Evolutionary conservation across 1,284 basidiomycete species (phyloP).

Genomic region (Sutorius eximius): DNA sequence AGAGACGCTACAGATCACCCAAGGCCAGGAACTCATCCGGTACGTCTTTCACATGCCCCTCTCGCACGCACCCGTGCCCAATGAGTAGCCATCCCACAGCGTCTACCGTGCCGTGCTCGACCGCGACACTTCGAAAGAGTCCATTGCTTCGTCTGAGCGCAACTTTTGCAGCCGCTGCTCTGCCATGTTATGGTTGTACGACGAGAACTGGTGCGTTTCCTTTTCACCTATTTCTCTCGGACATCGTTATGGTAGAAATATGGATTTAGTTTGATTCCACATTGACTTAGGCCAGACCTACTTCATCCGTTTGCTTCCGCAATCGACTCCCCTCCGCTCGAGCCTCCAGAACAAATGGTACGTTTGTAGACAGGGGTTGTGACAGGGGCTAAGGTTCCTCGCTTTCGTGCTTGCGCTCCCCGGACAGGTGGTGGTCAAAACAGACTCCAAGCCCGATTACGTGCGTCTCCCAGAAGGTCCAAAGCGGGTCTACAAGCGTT

Average conservation of each 20-base stretch:
- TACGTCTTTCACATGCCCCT: conserved; percentile 19
- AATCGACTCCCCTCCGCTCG: conserved; percentile 53
- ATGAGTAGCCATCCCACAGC: conserved; percentile 30
- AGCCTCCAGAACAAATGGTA: conserved; percentile 50
- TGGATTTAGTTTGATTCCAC: background rate
- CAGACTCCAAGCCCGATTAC: conserved; percentile 53
- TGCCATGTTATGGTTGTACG: conserved; percentile 61
- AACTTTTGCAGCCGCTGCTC: conserved; percentile 61
- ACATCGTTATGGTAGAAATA: no score
- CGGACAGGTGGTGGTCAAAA: conserved; percentile 45
- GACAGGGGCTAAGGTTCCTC: background rate
- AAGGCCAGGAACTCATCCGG: conserved; percentile 55
- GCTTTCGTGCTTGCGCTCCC: background rate
- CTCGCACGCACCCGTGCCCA: background rate
- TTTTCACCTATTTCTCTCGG: no score
- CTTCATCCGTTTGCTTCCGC: conserved; percentile 64
- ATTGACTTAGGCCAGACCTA: conserved; percentile 45
- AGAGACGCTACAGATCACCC: conserved; percentile 45
- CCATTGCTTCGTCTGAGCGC: conserved; percentile 50
- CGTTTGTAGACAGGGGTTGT: background rate
- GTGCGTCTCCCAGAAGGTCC: conserved; percentile 59
- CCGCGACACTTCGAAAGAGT: conserved; percentile 48
- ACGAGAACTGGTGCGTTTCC: conserved; percentile 45
- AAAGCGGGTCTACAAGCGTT: conserved; percentile 45
- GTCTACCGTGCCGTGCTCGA: conserved; percentile 57